phyloP scores from a whole-genome alignment of 2,329 filamentous ascomycete species.

The Dissoconium aciculare region DNA sequence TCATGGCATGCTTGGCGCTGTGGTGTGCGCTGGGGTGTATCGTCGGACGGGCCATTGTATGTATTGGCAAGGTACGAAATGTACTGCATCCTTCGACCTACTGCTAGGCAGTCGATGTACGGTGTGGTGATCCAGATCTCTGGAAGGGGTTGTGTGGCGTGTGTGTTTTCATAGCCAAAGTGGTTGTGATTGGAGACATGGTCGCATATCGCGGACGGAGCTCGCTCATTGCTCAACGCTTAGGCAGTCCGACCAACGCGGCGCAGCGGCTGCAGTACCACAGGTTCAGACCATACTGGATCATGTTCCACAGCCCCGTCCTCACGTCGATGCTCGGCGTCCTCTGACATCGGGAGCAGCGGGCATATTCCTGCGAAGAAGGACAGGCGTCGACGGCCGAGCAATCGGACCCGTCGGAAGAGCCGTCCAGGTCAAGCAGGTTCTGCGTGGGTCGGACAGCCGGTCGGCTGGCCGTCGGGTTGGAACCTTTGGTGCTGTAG shows the following conservation, averaged over 20 bases:
- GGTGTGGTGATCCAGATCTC: too few species aligned
- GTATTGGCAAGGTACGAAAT: too few species aligned
- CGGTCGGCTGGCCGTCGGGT: constrained; percentile 16
- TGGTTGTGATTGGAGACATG: too few species aligned
- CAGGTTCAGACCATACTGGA: constrained; percentile 24
- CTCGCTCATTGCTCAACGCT: constrained; percentile 18
- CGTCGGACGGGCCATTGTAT: too few species aligned
- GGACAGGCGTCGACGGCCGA: constrained; percentile 11
- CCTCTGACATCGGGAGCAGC: constrained; percentile 25
- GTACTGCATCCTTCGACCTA: too few species aligned
- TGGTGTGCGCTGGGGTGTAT: too few species aligned
- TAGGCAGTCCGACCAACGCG: constrained; percentile 21
- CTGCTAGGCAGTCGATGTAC: too few species aligned
- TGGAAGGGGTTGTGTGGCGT: too few species aligned
- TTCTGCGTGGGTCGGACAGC: constrained; percentile 21
- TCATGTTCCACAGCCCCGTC: constrained; percentile 24
- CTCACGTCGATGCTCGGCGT: constrained; percentile 21
- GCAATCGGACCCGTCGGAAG: constrained; percentile 11
- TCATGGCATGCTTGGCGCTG: too few species aligned
- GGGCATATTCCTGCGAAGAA: constrained; percentile 15
- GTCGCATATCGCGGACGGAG: too few species aligned
- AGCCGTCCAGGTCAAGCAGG: constrained; percentile 20
- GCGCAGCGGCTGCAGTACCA: constrained; percentile 26
- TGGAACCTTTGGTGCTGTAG: constrained; percentile 13
- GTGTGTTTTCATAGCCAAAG: too few species aligned